Evolutionary conservation across 768 basidiomycete genomes (phyloP).

Genomic region (Lentinus brumalis): DNA sequence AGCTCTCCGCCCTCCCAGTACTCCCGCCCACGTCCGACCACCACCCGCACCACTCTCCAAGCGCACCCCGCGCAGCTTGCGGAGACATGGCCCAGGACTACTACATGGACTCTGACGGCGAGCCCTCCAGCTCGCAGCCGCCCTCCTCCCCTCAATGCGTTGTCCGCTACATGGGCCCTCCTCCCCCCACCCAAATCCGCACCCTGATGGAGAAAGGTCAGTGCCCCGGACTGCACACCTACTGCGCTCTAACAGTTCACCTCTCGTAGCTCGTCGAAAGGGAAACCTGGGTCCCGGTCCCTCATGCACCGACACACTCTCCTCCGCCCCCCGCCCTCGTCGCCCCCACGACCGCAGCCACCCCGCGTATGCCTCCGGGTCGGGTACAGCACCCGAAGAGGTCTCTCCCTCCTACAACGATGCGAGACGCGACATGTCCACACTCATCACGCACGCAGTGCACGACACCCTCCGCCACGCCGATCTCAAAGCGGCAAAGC

Average conservation of each 20-base stretch:
- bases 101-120: not conserved
- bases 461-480: not conserved
- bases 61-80: not conserved
- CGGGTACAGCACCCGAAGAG: not conserved
- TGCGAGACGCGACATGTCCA: not conserved
- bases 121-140: not conserved
- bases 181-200: not conserved
- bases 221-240: not conserved
- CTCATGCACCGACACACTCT: not conserved
- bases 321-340: not conserved
- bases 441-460: not conserved
- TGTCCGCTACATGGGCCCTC: not conserved
- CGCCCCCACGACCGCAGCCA: slow-evolving; percentile 1
- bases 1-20: too few relatives aligned
- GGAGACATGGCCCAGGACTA: not conserved
- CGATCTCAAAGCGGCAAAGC: slow-evolving; percentile 1
- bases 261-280: not conserved
- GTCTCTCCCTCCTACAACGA: not conserved
- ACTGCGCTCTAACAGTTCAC: not conserved
- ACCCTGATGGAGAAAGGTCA: not conserved
- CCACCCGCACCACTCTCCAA: too few relatives aligned
- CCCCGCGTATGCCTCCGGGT: not conserved
- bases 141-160: not conserved
- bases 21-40: too few relatives aligned
- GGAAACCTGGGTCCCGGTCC: not conserved